Conservation (phyloP, 352 stramenopile genomes). For the Nothophytophthora sp. region DNA sequence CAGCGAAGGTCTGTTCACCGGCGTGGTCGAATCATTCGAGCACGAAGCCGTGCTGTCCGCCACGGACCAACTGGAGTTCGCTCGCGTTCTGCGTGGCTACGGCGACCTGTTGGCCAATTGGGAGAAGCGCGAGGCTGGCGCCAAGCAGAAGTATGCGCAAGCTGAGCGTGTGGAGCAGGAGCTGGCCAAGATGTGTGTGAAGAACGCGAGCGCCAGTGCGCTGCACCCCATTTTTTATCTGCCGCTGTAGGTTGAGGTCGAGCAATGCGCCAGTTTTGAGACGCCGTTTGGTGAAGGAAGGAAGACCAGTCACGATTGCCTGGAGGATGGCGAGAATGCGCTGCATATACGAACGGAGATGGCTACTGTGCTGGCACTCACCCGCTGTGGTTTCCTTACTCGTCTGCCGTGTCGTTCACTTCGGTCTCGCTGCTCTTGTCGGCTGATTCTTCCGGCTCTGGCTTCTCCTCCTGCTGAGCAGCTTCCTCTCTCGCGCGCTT, state of each 20-base stretch:
- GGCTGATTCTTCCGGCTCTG: not conserved
- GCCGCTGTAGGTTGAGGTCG: conserved; percentile 30
- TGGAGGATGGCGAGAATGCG: too few relatives aligned
- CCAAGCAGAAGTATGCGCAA: conserved; percentile 41
- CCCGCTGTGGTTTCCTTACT: too few relatives aligned
- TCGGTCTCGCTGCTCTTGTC: not conserved
- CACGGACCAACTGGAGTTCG: conserved; percentile 69
- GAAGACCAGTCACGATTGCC: too few relatives aligned
- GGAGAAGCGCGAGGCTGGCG: conserved; percentile 55
- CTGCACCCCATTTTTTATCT: conserved; percentile 60
- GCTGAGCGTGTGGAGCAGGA: conserved; percentile 40
- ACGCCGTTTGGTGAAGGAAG: not conserved
- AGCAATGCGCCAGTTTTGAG: conserved; percentile 7
- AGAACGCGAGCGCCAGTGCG: conserved; percentile 25
- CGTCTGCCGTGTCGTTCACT: not conserved
- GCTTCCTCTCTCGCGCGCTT: conserved; percentile 62
- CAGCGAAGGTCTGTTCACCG: conserved; percentile 71
- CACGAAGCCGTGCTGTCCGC: conserved; percentile 52
- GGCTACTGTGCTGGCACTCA: too few relatives aligned
- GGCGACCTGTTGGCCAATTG: conserved; percentile 51
- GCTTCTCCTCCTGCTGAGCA: conserved; percentile 1
- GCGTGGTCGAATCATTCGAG: conserved; percentile 68
- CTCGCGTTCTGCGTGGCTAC: conserved; percentile 59
- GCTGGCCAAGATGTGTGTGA: conserved; percentile 27
- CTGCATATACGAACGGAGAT: too few relatives aligned